phyloP scores from a whole-genome alignment of 2,329 filamentous ascomycete genomes.

The Trichoderma hamatum region DNA sequence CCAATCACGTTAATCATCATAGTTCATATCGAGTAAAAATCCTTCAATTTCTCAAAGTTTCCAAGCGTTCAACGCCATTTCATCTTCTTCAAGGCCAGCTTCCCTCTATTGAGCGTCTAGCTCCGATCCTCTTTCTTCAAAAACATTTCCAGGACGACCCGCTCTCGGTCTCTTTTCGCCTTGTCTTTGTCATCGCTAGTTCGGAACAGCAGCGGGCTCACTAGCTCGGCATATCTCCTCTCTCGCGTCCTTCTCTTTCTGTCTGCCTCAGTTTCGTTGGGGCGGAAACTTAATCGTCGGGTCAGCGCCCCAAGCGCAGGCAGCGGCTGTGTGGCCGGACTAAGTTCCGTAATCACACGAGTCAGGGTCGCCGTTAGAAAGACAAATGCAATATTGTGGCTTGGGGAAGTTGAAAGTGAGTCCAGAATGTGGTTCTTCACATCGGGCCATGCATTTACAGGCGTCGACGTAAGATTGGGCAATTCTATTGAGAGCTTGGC shows the following conservation, averaged over 20 bases:
- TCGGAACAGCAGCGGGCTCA: conserved; percentile 66
- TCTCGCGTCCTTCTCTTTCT: conserved; percentile 61
- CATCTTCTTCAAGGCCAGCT: conserved; percentile 17
- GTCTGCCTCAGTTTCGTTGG: conserved; percentile 38
- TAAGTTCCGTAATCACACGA: conserved; percentile 54
- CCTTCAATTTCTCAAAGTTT: background rate
- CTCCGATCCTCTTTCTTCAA: conserved; percentile 40
- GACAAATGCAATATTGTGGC: conserved; percentile 87
- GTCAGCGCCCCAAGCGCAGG: conserved; percentile 39
- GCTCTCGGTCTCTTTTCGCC: conserved; percentile 64
- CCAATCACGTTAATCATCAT: background rate
- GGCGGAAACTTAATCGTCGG: conserved; percentile 53
- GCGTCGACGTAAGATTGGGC: conserved; percentile 42
- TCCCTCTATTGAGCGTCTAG: conserved; percentile 33
- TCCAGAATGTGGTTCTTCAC: conserved; percentile 67
- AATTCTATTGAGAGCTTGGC: conserved; percentile 64
- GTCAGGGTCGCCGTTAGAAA: conserved; percentile 79
- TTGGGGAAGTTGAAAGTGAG: conserved; percentile 68
- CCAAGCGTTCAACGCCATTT: background rate
- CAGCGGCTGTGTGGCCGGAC: conserved; percentile 42
- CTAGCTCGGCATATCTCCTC: conserved; percentile 64
- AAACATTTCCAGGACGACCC: conserved; percentile 71
- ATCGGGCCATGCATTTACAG: conserved; percentile 41
- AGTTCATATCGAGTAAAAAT: background rate
- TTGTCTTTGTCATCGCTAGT: conserved; percentile 57